Percentiles rank a stretch among this genome's conserved stretches.
phyloP scores from a whole-genome alignment of 2,329 filamentous ascomycete genomes.

The Akanthomyces lecanii region DNA sequence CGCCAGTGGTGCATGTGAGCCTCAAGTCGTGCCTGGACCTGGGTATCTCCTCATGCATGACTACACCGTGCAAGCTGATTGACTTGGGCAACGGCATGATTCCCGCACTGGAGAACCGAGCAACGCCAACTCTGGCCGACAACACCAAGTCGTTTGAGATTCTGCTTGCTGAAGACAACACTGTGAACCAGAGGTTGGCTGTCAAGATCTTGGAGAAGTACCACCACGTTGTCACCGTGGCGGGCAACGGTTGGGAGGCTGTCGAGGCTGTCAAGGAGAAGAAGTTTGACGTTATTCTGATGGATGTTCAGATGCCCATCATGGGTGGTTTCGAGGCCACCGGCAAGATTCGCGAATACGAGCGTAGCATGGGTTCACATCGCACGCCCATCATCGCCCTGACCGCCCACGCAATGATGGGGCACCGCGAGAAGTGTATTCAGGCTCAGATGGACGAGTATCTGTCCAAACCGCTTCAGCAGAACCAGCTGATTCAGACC shows the following conservation, averaged over 20 bases:
- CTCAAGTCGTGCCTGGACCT: slow-evolving; percentile 91
- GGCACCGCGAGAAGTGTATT: slow-evolving; percentile 95
- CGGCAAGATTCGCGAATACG: slow-evolving; percentile 92
- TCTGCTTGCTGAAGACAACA: slow-evolving; percentile 91
- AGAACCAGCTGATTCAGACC: slow-evolving; percentile 95
- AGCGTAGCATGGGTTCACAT: slow-evolving; percentile 72
- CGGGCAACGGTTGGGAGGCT: slow-evolving; percentile 90
- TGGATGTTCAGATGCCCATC: slow-evolving; percentile 99
- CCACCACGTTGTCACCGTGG: slow-evolving; percentile 86
- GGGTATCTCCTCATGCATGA: slow-evolving; percentile 99
- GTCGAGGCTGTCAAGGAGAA: slow-evolving; percentile 88
- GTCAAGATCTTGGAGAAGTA: slow-evolving; percentile 98
- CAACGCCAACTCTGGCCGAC: slow-evolving; percentile 85
- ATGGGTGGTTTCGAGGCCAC: slow-evolving; percentile 99
- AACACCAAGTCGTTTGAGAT: slow-evolving; percentile 96
- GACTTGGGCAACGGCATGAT: slow-evolving; percentile 96
- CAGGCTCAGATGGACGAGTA: slow-evolving; percentile 99
- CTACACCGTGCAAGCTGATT: slow-evolving; percentile 88
- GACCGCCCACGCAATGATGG: slow-evolving; percentile 97
- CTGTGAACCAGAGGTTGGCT: slow-evolving; percentile 91
- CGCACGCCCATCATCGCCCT: slow-evolving; percentile 94
- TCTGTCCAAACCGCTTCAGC: slow-evolving; percentile 90
- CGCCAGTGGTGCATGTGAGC: slow-evolving; percentile 83
- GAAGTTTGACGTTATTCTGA: slow-evolving; percentile 93
- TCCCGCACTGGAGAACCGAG: slow-evolving; percentile 87